These are phyloP conservation scores for Friedmanniomyces endolithicus DNA, from an alignment of 495 filamentous ascomycete species.

Conservation along the genomic window DNA sequence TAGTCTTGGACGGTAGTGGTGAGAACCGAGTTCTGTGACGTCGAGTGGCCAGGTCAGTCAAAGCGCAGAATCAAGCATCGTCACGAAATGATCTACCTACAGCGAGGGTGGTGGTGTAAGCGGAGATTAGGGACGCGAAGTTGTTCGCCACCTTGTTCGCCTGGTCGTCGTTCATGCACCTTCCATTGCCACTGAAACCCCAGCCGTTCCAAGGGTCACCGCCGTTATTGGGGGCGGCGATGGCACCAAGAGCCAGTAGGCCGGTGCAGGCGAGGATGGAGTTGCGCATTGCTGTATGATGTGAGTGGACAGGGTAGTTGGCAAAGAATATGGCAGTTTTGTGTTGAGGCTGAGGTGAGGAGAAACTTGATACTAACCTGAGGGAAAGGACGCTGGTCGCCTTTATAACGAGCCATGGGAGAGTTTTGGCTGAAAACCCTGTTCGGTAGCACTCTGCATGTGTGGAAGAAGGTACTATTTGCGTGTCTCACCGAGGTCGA, in stretches of 20 bases:
- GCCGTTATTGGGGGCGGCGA: slow-evolving; percentile 2
- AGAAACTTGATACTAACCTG: neutral
- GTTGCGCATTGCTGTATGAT: slow-evolving; percentile 1
- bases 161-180: slow-evolving; percentile 1
- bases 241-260: neutral
- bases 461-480: neutral
- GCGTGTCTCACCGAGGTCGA: neutral
- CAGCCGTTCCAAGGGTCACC: neutral
- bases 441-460: neutral
- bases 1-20: slow-evolving; percentile 1
- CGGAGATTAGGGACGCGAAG: slow-evolving; percentile 1
- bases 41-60: neutral
- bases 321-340: neutral
- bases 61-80: neutral
- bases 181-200: neutral
- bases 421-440: neutral
- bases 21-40: neutral
- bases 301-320: neutral
- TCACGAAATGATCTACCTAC: neutral
- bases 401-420: neutral
- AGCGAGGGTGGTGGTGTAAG: slow-evolving; percentile 1
- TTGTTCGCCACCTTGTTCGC: slow-evolving; percentile 7
- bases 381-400: neutral
- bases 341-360: neutral
- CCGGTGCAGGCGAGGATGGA: neutral